Conservation (phyloP, 1,139 yeast species). For the Tardiomyces depauwii region DNA sequence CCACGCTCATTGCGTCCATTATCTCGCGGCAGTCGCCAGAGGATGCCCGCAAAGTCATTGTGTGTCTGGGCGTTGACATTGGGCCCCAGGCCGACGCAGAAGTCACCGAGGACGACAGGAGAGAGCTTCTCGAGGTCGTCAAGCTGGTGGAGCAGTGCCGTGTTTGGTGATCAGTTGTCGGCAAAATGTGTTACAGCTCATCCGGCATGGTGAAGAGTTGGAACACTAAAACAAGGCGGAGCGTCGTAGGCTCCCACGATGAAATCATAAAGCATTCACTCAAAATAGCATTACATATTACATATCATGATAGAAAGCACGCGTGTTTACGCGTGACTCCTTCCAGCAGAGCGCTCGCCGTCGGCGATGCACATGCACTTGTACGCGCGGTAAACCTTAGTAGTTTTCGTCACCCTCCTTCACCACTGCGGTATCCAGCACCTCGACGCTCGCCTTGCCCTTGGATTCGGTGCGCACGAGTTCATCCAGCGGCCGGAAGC, state of each 20-base stretch:
- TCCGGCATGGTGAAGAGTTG: no score
- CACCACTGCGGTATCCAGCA: slow-evolving; percentile 81
- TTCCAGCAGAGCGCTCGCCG: no score
- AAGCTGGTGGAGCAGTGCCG: slow-evolving; percentile 22
- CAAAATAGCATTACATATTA: not conserved
- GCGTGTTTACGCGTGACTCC: no score
- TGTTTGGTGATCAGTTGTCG: slow-evolving; percentile 19
- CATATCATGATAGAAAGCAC: not conserved
- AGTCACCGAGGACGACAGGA: slow-evolving; percentile 18
- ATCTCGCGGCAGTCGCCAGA: slow-evolving; percentile 26
- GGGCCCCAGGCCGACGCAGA: slow-evolving; percentile 20
- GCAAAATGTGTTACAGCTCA: no score
- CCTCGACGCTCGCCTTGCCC: slow-evolving; percentile 62
- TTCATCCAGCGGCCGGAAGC: slow-evolving; percentile 59
- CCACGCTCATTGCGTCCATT: slow-evolving; percentile 26
- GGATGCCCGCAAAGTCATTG: slow-evolving; percentile 24
- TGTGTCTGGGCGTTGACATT: slow-evolving; percentile 24
- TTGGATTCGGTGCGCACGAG: slow-evolving; percentile 43
- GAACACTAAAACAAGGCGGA: no score
- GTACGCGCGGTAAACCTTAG: slow-evolving; percentile 6
- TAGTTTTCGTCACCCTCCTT: slow-evolving; percentile 39
- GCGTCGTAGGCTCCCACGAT: no score
- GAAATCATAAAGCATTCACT: no score
- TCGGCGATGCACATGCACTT: no score
- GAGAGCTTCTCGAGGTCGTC: slow-evolving; percentile 22